Base-by-base conservation (phyloP, 2,329 filamentous ascomycete species). In the Neofusicoccum ribis region DNA sequence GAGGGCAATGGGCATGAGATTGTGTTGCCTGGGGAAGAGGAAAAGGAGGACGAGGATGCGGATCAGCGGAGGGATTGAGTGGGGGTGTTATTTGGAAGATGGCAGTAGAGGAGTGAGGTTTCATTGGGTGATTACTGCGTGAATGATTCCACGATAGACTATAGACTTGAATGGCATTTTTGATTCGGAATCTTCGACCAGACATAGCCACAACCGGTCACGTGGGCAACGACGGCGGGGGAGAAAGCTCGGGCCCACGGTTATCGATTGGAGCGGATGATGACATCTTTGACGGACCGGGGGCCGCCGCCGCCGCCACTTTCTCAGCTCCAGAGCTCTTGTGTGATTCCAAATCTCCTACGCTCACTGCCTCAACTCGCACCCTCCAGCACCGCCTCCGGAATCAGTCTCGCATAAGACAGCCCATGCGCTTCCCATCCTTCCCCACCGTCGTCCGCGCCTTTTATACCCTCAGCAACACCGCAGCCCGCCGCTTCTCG, bases 1-100 rank as follows among this genome's bases (percentile, higher is more conserved):
- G 88, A 90, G 68, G 87, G 88, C 0, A 79, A 88, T 70, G 88
- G 88, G 0, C 87, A 89, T 72, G 88, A 89, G 73, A 85, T 90
- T 51, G 81, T 86, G 80, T 72, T 90, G 1, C 85, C 88, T 34
- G 88, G 87, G 0, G 88, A 89, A 68, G 82, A 85, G 34, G 83
- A 84, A 37, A 80, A 79, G 0, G 73, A 76, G 0, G 71, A 73
- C 59, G 72, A 72, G 5, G 61, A 61, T 31, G 27, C 27, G 27
- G 27, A 7, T 31, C 27, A 31, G 27, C 8, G 17, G 34, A 23
- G 51, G 15, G 15, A 14, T 3, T 52, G 34, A 37, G 31, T 51
- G 11, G 8, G 49, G 17, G 7, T 20, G 17, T 1, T n/a, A n/a
- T 34, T 14, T 20, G 14, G 49, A 52, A 52, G 37, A 31, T 5